Percentiles rank a stretch among this genome's conserved stretches.
phyloP scores from a whole-genome alignment of 2,329 filamentous ascomycete genomes.

The Aspergillus fischeri region DNA sequence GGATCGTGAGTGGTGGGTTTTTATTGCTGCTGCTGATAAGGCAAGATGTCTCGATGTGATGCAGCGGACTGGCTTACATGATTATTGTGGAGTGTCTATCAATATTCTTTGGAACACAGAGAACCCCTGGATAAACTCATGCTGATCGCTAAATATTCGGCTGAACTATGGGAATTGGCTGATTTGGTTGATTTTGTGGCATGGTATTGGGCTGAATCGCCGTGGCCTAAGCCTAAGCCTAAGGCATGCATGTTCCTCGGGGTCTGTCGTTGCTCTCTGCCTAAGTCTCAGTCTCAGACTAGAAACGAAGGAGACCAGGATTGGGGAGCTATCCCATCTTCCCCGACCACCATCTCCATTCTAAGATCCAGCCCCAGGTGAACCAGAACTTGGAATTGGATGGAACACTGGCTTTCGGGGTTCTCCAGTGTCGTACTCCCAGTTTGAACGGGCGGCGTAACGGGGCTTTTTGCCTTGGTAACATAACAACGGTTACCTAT shows the following conservation, averaged over 20 bases:
- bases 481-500: no score
- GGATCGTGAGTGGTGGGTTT: conserved; percentile 4
- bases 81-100: conserved; percentile 1
- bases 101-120: not conserved
- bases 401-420: not conserved
- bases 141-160: not conserved
- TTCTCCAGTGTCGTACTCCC: conserved; percentile 1
- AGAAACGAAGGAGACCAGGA: conserved; percentile 6
- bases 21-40: conserved; percentile 10
- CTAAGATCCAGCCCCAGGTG: not conserved
- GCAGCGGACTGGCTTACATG: conserved; percentile 6
- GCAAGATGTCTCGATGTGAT: not conserved
- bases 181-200: not conserved
- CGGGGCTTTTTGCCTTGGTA: not conserved
- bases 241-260: not conserved
- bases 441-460: not conserved
- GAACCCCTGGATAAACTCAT: not conserved
- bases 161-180: not conserved
- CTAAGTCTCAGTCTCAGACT: not conserved
- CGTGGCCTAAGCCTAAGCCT: not conserved
- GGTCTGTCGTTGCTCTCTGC: no score
- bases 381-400: not conserved
- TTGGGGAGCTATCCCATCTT: conserved; percentile 3
- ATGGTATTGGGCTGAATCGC: not conserved
- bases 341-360: conserved; percentile 4